These are phyloP conservation scores for Fraxinus nigra DNA, from an alignment of 305 asterid species.

Conservation along the genomic window DNA sequence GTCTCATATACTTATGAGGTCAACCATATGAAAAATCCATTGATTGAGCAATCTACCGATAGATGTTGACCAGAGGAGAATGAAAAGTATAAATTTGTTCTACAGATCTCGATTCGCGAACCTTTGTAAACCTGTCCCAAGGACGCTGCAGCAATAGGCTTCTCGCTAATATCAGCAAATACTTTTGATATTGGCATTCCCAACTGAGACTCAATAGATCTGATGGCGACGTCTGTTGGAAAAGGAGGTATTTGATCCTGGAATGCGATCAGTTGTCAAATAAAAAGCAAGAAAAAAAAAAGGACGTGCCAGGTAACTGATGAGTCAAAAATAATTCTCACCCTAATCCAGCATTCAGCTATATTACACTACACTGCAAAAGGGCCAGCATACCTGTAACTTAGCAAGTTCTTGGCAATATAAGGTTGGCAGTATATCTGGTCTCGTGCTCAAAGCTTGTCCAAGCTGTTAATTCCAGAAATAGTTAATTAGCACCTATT, in stretches of 20 bases:
- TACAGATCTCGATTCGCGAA: conserved; percentile 36
- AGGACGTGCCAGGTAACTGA: background rate
- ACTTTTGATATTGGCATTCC: conserved; percentile 76
- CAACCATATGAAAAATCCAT: background rate
- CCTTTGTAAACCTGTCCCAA: conserved; percentile 98
- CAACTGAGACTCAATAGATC: conserved; percentile 79
- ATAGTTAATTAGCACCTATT: background rate
- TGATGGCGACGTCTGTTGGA: conserved; percentile 73
- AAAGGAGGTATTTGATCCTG: conserved; percentile 99
- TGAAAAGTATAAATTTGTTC: background rate
- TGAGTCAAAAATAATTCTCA: conserved; percentile 11
- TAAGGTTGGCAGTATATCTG: conserved; percentile 78
- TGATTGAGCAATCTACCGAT: background rate
- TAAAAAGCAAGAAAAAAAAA: conserved; percentile 16
- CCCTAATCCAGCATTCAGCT: conserved; percentile 19
- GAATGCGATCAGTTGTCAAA: conserved; percentile 26
- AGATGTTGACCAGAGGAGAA: background rate
- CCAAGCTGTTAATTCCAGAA: conserved; percentile 71
- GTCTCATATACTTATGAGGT: background rate
- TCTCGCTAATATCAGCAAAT: conserved; percentile 86
- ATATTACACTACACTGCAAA: conserved; percentile 7
- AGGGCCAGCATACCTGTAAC: conserved; percentile 61
- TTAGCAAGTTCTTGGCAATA: conserved; percentile 93
- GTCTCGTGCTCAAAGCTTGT: conserved; percentile 97
- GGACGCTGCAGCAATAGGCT: conserved; percentile 98